A percentile compares a stretch with the other conserved stretches of the same genome.
Evolutionary conservation across 148 eudicot genomes (phyloP).

Genomic region (Polygonum maritimum): DNA sequence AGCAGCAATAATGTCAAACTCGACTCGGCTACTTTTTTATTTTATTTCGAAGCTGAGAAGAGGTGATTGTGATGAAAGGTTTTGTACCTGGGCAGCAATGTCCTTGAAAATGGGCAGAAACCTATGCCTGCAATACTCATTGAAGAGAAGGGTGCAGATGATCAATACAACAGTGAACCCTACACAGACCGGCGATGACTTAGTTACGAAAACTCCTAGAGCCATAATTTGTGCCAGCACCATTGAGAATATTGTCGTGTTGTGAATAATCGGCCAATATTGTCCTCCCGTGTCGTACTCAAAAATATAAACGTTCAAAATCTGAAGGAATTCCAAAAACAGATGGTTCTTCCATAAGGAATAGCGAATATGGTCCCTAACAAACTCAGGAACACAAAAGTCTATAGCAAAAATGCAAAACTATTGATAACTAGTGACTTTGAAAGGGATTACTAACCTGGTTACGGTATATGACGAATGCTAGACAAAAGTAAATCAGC

Average conservation of each 20-base stretch:
- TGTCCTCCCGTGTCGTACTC: constrained; percentile 71
- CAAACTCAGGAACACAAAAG: background rate
- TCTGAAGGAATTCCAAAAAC: constrained; percentile 31
- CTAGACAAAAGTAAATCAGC: constrained; percentile 78
- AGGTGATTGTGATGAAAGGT: background rate
- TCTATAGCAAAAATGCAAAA: background rate
- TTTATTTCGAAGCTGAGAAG: background rate
- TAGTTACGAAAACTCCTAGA: constrained; percentile 56
- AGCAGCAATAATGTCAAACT: background rate
- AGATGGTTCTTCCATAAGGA: background rate
- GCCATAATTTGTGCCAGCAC: constrained; percentile 67
- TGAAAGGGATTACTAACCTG: constrained; percentile 45
- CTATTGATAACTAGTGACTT: background rate
- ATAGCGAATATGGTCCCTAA: background rate
- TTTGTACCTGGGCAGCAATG: constrained; percentile 48
- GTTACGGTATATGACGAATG: constrained; percentile 84
- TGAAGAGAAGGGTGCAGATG: constrained; percentile 57
- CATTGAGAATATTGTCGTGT: constrained; percentile 64
- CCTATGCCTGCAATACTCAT: constrained; percentile 67
- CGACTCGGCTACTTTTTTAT: background rate
- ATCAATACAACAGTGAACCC: constrained; percentile 54
- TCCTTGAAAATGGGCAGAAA: constrained; percentile 52
- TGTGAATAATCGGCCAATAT: constrained; percentile 80
- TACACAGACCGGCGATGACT: constrained; percentile 48
- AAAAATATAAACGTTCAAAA: constrained; percentile 75